phyloP scores from a whole-genome alignment of 805 yeast species.

The Zygosaccharomyces gambellarensis region DNA sequence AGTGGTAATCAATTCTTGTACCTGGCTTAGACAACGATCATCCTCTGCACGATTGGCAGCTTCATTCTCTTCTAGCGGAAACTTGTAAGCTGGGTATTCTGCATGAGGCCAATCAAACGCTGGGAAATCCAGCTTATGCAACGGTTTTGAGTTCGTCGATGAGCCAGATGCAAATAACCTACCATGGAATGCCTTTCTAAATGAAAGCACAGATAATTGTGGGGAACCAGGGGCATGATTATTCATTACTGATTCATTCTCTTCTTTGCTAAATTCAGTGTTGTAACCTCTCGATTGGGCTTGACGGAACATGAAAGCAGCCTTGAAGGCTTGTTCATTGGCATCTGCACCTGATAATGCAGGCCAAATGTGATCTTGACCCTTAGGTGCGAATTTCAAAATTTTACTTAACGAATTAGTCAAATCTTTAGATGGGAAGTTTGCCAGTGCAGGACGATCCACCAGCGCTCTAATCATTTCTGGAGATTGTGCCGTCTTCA shows the following conservation, averaged over 20 bases:
- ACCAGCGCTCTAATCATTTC: constrained; percentile 61
- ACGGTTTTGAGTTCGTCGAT: constrained; percentile 88
- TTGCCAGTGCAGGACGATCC: constrained; percentile 65
- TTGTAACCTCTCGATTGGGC: constrained; percentile 54
- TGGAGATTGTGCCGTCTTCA: constrained; percentile 52
- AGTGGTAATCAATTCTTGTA: constrained; percentile 61
- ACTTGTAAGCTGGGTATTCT: constrained; percentile 77
- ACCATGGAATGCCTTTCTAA: constrained; percentile 90
- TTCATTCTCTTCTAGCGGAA: constrained; percentile 69
- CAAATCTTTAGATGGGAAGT: constrained; percentile 57
- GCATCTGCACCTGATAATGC: constrained; percentile 67
- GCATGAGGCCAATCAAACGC: constrained; percentile 97
- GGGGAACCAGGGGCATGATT: constrained; percentile 88
- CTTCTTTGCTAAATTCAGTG: constrained; percentile 61
- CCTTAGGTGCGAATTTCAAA: constrained; percentile 61
- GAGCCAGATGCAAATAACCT: constrained; percentile 89
- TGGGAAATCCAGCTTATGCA: constrained; percentile 90
- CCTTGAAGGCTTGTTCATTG: constrained; percentile 65
- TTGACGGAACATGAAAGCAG: constrained; percentile 63
- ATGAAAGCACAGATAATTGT: constrained; percentile 76
- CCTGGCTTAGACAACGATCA: constrained; percentile 68
- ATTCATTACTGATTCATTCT: constrained; percentile 67
- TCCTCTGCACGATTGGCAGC: constrained; percentile 73
- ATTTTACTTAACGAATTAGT: constrained; percentile 43
- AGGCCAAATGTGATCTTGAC: constrained; percentile 56